These are phyloP conservation scores for Blastobotrys buckinghamii DNA, from an alignment of 1,139 yeast genomes.

Conservation along the genomic window DNA sequence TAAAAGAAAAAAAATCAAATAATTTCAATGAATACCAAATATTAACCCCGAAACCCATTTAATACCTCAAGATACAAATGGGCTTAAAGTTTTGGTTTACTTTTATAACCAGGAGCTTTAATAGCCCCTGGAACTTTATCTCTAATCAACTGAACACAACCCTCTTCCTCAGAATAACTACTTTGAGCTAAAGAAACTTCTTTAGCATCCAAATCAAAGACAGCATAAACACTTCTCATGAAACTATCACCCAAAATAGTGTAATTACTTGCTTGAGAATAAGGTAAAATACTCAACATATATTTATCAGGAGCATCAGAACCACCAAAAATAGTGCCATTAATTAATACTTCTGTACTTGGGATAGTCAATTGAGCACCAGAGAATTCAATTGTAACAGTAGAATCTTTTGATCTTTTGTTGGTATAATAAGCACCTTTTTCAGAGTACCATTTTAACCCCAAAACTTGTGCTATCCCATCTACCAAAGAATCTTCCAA, in stretches of 20 bases:
- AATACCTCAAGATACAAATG: neutral
- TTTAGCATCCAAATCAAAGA: conserved; percentile 57
- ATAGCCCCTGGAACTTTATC: conserved; percentile 29
- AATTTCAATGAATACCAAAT: no score
- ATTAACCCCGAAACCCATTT: no score
- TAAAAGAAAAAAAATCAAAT: no score
- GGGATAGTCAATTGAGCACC: conserved; percentile 28
- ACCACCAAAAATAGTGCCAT: conserved; percentile 12
- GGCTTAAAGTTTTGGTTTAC: neutral
- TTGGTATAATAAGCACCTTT: conserved; percentile 16
- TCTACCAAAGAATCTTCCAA: conserved; percentile 20
- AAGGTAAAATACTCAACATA: conserved; percentile 14
- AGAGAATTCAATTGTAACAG: conserved; percentile 26
- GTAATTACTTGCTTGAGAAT: conserved; percentile 24
- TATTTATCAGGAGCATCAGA: conserved; percentile 13
- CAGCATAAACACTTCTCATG: conserved; percentile 61
- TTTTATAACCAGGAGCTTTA: conserved; percentile 20
- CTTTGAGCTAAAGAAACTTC: conserved; percentile 53
- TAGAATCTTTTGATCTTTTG: conserved; percentile 16
- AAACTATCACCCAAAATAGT: conserved; percentile 63
- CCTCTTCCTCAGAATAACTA: conserved; percentile 18
- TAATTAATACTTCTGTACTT: conserved; percentile 23
- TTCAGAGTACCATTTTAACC: conserved; percentile 14
- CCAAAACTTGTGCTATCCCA: conserved; percentile 19
- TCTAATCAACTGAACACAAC: conserved; percentile 24